These are phyloP conservation scores for Helminthosporium solani DNA, from an alignment of 2,329 filamentous ascomycete species.

Conservation along the genomic window DNA sequence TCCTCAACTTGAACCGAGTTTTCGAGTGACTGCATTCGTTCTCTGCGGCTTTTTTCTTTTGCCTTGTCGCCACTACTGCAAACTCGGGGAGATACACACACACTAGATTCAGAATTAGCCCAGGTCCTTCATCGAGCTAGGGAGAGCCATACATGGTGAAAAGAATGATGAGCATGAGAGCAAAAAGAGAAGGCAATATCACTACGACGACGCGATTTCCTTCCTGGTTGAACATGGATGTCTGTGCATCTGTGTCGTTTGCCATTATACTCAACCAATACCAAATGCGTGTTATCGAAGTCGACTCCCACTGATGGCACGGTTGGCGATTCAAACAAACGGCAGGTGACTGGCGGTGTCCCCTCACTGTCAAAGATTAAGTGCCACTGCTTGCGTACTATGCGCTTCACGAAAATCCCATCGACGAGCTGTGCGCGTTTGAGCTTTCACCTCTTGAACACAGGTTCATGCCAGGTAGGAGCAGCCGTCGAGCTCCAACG, in stretches of 20 bases:
- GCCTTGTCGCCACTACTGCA: slow-evolving; percentile 11
- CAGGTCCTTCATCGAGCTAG: background rate
- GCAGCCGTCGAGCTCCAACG: background rate
- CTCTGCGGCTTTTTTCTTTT: slow-evolving; percentile 26
- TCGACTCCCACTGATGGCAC: no score
- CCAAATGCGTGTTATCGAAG: background rate
- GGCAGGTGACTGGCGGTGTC: no score
- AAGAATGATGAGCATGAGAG: slow-evolving; percentile 22
- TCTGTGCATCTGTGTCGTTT: slow-evolving; percentile 10
- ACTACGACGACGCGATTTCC: slow-evolving; percentile 31
- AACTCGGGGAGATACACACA: slow-evolving; percentile 23
- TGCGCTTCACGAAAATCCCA: no score
- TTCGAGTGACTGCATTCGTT: slow-evolving; percentile 35
- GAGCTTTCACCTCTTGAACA: no score
- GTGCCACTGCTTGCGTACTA: no score
- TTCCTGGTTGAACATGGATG: slow-evolving; percentile 6
- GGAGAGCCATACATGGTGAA: slow-evolving; percentile 29
- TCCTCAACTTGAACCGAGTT: slow-evolving; percentile 30
- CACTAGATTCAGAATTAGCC: slow-evolving; percentile 19
- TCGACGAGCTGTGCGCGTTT: no score
- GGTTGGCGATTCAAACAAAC: no score
- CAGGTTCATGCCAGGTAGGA: no score
- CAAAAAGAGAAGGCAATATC: slow-evolving; percentile 32
- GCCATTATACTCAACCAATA: slow-evolving; percentile 10
- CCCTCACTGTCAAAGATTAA: no score